Percentiles rank a stretch among this genome's conserved stretches.
Evolutionary conservation across 1,284 basidiomycete species (phyloP).

Genomic region (Moesziomyces aphidis): DNA sequence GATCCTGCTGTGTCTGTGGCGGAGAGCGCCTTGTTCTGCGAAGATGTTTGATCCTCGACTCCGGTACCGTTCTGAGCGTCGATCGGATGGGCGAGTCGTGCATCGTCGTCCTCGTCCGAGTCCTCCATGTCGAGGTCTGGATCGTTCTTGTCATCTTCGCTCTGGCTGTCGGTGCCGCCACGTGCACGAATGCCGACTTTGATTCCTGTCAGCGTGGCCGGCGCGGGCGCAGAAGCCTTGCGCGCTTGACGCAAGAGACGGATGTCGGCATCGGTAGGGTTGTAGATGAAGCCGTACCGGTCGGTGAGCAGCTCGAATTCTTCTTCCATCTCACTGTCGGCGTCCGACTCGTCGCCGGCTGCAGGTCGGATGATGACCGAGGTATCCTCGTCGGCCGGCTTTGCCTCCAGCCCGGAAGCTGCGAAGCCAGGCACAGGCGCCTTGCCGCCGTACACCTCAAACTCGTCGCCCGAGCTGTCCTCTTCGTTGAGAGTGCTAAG

Average conservation of each 20-base stretch:
- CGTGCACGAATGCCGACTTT: slow-evolving; percentile 73
- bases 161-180: slow-evolving; percentile 58
- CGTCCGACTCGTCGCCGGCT: slow-evolving; percentile 25
- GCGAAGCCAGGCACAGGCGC: slow-evolving; percentile 46
- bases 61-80: slow-evolving; percentile 9
- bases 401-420: background rate
- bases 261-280: slow-evolving; percentile 79
- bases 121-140: slow-evolving; percentile 36
- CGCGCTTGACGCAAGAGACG: slow-evolving; percentile 78
- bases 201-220: slow-evolving; percentile 85
- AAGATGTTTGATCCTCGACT: background rate
- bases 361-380: slow-evolving; percentile 37
- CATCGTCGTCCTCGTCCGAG: slow-evolving; percentile 37
- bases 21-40: slow-evolving; percentile 18
- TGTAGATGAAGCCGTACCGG: slow-evolving; percentile 95
- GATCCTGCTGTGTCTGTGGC: slow-evolving; percentile 21
- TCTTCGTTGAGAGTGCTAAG: slow-evolving; percentile 51
- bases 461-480: slow-evolving; percentile 64
- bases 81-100: slow-evolving; percentile 64
- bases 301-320: slow-evolving; percentile 79
- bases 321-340: slow-evolving; percentile 65
- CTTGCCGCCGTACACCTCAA: slow-evolving; percentile 67
- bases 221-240: slow-evolving; percentile 80
- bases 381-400: slow-evolving; percentile 15
- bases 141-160: slow-evolving; percentile 47